These are phyloP conservation scores for Umbelopsis vinacea DNA, from an alignment of 192 early-diverging fungal genomes.

Conservation along the genomic window DNA sequence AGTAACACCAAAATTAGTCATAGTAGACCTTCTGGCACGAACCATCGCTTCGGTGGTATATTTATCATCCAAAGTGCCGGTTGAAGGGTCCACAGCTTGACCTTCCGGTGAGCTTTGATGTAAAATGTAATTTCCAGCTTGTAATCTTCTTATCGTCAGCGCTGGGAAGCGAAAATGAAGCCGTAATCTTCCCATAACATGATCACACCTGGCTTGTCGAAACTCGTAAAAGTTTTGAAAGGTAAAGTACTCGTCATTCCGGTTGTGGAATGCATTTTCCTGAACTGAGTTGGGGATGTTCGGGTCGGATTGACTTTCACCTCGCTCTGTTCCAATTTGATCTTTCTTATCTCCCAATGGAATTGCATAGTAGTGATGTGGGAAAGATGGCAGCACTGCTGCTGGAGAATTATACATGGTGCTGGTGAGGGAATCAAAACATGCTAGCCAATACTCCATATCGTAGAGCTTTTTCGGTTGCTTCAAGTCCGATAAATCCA, in stretches of 20 bases:
- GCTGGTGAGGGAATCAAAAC: neutral
- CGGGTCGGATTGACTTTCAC: neutral
- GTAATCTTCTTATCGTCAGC: neutral
- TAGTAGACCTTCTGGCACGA: neutral
- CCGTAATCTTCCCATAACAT: slow-evolving; percentile 14
- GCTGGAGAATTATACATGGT: slow-evolving; percentile 5
- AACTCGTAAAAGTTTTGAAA: slow-evolving; percentile 19
- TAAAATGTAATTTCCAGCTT: neutral
- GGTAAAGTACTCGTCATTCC: slow-evolving; percentile 3
- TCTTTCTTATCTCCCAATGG: neutral
- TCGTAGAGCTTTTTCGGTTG: neutral
- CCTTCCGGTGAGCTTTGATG: neutral
- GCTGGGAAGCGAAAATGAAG: neutral
- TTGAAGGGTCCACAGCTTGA: neutral
- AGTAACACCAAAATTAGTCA: neutral
- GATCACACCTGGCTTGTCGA: slow-evolving; percentile 16
- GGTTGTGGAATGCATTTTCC: neutral
- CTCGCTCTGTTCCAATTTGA: neutral
- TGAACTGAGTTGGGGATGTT: neutral
- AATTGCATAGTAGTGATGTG: neutral
- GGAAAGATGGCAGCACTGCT: neutral
- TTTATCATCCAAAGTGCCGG: neutral
- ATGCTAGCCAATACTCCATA: slow-evolving; percentile 7
- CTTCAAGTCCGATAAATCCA: neutral
- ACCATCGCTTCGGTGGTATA: neutral